Evolutionary conservation across 805 yeast genomes (phyloP).

Genomic region (Yamadazyma endophytica): DNA sequence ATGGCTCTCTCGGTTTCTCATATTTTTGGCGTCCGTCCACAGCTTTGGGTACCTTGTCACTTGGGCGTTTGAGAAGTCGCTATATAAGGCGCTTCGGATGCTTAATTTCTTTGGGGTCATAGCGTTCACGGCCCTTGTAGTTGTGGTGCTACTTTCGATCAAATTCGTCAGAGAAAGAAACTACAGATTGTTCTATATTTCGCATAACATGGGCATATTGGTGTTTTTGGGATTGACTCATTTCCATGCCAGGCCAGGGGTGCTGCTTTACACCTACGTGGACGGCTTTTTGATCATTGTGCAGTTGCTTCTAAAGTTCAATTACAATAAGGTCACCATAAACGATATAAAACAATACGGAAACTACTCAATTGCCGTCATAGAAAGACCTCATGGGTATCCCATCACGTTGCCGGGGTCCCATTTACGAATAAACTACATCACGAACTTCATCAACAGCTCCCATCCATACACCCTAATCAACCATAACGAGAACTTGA

Average conservation of each 20-base stretch:
- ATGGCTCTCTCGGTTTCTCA: constrained; percentile 63
- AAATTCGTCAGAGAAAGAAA: constrained; percentile 43
- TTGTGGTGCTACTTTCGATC: constrained; percentile 44
- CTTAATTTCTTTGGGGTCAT: constrained; percentile 53
- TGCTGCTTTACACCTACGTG: constrained; percentile 20
- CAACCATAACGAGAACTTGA: constrained; percentile 6
- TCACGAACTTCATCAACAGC: constrained; percentile 3
- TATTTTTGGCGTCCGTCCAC: constrained; percentile 45
- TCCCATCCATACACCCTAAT: constrained; percentile 13
- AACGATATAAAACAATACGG: constrained; percentile 3
- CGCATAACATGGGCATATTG: constrained; percentile 53
- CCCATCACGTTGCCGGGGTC: constrained; percentile 10
- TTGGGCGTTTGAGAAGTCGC: constrained; percentile 42
- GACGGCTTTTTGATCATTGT: constrained; percentile 21
- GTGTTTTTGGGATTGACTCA: constrained; percentile 41
- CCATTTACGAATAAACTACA: constrained; percentile 5
- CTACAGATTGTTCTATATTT: constrained; percentile 52
- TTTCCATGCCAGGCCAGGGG: constrained; percentile 72
- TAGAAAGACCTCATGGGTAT: constrained; percentile 7
- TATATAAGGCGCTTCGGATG: constrained; percentile 26
- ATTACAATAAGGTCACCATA: constrained; percentile 2
- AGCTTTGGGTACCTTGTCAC: constrained; percentile 46
- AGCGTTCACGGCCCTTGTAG: constrained; percentile 28
- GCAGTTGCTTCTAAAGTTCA: constrained; percentile 34
- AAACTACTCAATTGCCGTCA: constrained; percentile 3